Conservation (phyloP, 495 filamentous ascomycete species). For the Aspergillus cristatus region DNA sequence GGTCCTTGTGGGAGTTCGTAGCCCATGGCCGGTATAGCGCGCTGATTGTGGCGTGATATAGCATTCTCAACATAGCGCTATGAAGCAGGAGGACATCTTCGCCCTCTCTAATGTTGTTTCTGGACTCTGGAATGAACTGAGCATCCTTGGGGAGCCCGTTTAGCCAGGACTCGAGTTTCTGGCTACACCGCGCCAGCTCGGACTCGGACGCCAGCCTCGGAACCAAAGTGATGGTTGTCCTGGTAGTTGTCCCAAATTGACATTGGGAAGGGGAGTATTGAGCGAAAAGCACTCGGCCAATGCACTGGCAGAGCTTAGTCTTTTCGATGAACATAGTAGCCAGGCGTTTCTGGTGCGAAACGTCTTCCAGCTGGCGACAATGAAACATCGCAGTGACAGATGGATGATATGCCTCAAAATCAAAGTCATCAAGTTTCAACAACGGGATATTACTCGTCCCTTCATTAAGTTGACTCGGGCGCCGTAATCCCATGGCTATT, state of each 20-base stretch:
- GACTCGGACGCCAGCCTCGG: slow-evolving; percentile 65
- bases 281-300: slow-evolving; percentile 68
- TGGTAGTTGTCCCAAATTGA: slow-evolving; percentile 55
- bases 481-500: slow-evolving; percentile 76
- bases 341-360: slow-evolving; percentile 54
- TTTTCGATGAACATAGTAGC: slow-evolving; percentile 83
- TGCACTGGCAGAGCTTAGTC: slow-evolving; percentile 71
- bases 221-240: slow-evolving; percentile 74
- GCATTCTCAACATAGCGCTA: slow-evolving; percentile 70
- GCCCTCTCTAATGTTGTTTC: slow-evolving; percentile 26
- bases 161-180: slow-evolving; percentile 61
- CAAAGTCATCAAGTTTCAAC: slow-evolving; percentile 70
- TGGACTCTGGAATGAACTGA: slow-evolving; percentile 29
- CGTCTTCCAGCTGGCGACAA: slow-evolving; percentile 33
- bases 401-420: slow-evolving; percentile 53
- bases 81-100: slow-evolving; percentile 58
- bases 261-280: slow-evolving; percentile 64
- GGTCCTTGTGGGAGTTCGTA: slow-evolving; percentile 41
- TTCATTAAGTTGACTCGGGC: slow-evolving; percentile 76
- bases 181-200: slow-evolving; percentile 59
- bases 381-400: slow-evolving; percentile 24
- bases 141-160: slow-evolving; percentile 51
- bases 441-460: slow-evolving; percentile 81
- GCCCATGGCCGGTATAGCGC: slow-evolving; percentile 76
- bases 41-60: slow-evolving; percentile 76